Evolutionary conservation across 2,329 filamentous ascomycete genomes (phyloP), one percentile per base, ranked within the genome.

Genomic region (Scedosporium aurantiacum): DNA sequence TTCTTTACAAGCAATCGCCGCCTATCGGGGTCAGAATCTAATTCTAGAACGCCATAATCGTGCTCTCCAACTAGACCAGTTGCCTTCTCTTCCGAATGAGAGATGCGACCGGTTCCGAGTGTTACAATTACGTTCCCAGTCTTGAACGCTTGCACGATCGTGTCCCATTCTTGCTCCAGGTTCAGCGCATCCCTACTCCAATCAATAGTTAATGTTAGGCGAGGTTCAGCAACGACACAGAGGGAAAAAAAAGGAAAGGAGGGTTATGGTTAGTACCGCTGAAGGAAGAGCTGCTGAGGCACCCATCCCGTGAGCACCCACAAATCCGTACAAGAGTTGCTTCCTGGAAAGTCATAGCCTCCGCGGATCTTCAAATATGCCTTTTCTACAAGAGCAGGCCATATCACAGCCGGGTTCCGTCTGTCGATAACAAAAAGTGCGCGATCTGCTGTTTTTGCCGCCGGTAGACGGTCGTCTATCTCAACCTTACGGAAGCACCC

Each of bases 271-370:
- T 52, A 6, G 28, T 73, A 84, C 83, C 81, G 86, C 69, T 96
- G 91, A 1, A 97, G 78, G 68, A 96, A 96, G 1, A 97, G 78
- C 71, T 99, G 94, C 73, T 99, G 92, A 0, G 94, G 94, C 58
- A 99, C 91, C 94, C 94, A 99, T 32, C 94, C 93, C 0, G 89
- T 96, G 61, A 99, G 75, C 1, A 95, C 88, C 84, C 90, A 96
- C 3, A 99, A 76, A 73, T 99, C 94, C 2, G 93, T 97, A 10
- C 91, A 92, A 0, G 93, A 97, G 71, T 97, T 97, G 69, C 94
- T 97, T 6, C 94, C 94, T 0, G 94, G 93, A 66, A 99, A 99
- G 69, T 99, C 92, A 71, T 99, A 99, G 40, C 94, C 94, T 28
- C 94, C 94, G 61, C 93, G 84, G 10, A 97, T 85, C 76, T 97